Conservation (phyloP, 805 yeast species). For the Candida orba region DNA sequence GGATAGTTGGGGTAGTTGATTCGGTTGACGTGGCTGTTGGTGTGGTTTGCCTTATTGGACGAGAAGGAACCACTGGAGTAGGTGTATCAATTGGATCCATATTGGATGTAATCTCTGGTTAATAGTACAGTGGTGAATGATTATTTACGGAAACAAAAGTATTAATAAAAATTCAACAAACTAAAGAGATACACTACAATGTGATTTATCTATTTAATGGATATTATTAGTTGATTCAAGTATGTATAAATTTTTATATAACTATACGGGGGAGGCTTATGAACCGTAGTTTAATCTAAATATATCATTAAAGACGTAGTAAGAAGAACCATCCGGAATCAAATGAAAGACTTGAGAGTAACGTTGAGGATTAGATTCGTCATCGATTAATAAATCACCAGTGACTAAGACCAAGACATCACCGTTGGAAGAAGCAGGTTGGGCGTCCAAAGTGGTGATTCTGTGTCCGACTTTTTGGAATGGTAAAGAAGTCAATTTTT, state of each 20-base stretch:
- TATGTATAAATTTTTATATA: too few species aligned
- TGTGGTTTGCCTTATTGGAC: conserved; percentile 11
- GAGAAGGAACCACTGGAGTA: conserved; percentile 16
- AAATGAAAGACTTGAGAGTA: conserved; percentile 97
- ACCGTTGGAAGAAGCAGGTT: conserved; percentile 89
- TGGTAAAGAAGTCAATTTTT: conserved; percentile 82
- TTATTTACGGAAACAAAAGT: too few species aligned
- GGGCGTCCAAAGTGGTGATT: conserved; percentile 93
- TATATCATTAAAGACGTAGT: conserved; percentile 93
- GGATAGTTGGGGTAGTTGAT: background rate
- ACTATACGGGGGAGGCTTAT: too few species aligned
- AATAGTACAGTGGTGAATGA: too few species aligned
- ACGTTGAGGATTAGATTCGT: conserved; percentile 91
- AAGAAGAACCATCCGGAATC: conserved; percentile 85
- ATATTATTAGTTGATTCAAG: too few species aligned
- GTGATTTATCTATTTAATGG: too few species aligned
- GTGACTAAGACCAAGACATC: conserved; percentile 97
- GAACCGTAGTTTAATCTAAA: conserved; percentile 87
- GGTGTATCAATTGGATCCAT: background rate
- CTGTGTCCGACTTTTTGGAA: conserved; percentile 91
- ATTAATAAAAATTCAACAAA: too few species aligned
- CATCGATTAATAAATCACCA: conserved; percentile 86
- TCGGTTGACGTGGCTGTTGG: conserved; percentile 4
- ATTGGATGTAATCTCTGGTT: too few species aligned
- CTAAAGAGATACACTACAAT: too few species aligned